These are phyloP conservation scores for Wickerhamomyces mucosus DNA, from an alignment of 805 yeast genomes.

Conservation along the genomic window DNA sequence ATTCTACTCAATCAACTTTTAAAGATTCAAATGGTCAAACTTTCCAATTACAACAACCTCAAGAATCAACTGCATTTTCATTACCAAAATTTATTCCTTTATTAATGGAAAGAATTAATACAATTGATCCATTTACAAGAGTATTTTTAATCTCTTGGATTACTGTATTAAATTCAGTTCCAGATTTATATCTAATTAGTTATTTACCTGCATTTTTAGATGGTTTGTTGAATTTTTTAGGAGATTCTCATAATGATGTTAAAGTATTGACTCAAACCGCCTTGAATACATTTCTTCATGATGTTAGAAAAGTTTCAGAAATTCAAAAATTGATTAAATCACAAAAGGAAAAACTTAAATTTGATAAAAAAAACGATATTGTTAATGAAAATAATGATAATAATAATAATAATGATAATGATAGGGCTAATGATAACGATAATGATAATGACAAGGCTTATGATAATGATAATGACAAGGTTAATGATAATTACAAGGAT, in stretches of 20 bases:
- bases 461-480: too few relatives aligned
- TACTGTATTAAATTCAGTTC: constrained; percentile 83
- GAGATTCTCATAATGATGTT: constrained; percentile 80
- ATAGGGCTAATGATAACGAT: too few relatives aligned
- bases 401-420: too few relatives aligned
- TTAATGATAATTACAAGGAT: too few relatives aligned
- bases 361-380: constrained; percentile 1
- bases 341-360: constrained; percentile 8
- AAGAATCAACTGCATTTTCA: constrained; percentile 66
- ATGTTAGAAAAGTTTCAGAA: constrained; percentile 67
- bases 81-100: constrained; percentile 83
- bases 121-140: constrained; percentile 86
- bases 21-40: constrained; percentile 52
- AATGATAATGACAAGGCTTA: too few relatives aligned
- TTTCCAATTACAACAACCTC: constrained; percentile 48
- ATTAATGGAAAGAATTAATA: constrained; percentile 83
- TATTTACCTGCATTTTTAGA: constrained; percentile 86
- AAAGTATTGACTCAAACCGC: constrained; percentile 76
- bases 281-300: constrained; percentile 65
- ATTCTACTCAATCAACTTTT: constrained; percentile 31
- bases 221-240: constrained; percentile 69
- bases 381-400: too few relatives aligned
- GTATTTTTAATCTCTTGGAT: constrained; percentile 92
- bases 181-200: constrained; percentile 79
- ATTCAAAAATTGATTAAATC: constrained; percentile 46